Evolutionary conservation across 768 basidiomycete species (phyloP).

Genomic region (Boletus huronensis): DNA sequence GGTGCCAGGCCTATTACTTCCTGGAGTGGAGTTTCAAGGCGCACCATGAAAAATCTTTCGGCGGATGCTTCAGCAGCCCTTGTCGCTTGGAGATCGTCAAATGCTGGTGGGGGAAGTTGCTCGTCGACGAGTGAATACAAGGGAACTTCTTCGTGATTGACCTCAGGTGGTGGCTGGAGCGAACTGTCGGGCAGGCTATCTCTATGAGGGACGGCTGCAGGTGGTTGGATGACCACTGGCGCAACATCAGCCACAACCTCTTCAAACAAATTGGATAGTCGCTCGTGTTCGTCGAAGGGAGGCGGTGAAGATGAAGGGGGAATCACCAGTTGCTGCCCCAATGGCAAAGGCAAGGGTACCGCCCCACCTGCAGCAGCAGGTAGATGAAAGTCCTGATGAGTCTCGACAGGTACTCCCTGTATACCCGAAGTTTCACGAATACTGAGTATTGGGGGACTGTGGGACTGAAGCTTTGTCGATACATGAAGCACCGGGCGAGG

Average conservation of each 20-base stretch:
- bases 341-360: not conserved
- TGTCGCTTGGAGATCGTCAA: constrained; percentile 13
- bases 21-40: not conserved
- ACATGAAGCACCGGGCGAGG: not conserved
- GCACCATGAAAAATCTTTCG: not conserved
- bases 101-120: constrained; percentile 23
- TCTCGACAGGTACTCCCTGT: not conserved
- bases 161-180: not conserved
- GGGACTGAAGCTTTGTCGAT: not conserved
- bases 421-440: not conserved
- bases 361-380: not conserved
- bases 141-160: constrained; percentile 19
- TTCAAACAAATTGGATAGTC: not conserved
- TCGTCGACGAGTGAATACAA: constrained; percentile 25
- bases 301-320: constrained; percentile 1
- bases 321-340: not conserved
- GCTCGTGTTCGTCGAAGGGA: constrained; percentile 2
- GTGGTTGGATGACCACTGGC: not conserved
- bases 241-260: not conserved
- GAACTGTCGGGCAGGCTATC: not conserved
- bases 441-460: not conserved
- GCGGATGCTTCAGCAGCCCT: not conserved
- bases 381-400: not conserved
- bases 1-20: not conserved
- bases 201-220: not conserved